Conservation (phyloP, 768 basidiomycete species). For the Amanita phalloides region DNA sequence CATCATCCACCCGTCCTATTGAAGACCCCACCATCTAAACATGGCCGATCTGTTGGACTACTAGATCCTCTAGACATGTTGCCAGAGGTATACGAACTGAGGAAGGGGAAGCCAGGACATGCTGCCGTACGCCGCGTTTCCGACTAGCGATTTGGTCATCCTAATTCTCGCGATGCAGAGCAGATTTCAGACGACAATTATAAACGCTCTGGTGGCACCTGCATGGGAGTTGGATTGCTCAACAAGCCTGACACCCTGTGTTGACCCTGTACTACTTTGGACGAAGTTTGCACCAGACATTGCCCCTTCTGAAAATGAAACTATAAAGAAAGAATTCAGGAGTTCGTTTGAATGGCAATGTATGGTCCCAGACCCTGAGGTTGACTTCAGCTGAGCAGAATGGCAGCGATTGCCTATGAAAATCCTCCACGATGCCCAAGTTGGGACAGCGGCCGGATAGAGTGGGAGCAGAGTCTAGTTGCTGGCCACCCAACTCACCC, state of each 20-base stretch:
- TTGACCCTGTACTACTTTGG: constrained; percentile 29
- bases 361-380: constrained; percentile 11
- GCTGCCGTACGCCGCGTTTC: constrained; percentile 4
- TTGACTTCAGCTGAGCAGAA: background rate
- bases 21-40: constrained; percentile 15
- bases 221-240: constrained; percentile 27
- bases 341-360: constrained; percentile 37
- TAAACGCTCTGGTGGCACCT: constrained; percentile 21
- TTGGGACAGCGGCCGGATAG: constrained; percentile 29
- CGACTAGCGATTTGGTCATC: background rate
- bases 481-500: constrained; percentile 53
- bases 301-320: constrained; percentile 18
- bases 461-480: constrained; percentile 50
- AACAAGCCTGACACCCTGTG: constrained; percentile 14
- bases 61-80: constrained; percentile 52
- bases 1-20: constrained; percentile 34
- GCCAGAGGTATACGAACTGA: constrained; percentile 26
- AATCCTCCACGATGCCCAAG: constrained; percentile 31
- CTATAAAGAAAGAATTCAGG: constrained; percentile 28
- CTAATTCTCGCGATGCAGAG: background rate
- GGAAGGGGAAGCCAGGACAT: constrained; percentile 1
- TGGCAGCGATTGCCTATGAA: constrained; percentile 25
- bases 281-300: constrained; percentile 29
- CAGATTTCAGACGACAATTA: constrained; percentile 14
- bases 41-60: constrained; percentile 33